Evolutionary conservation across 495 filamentous ascomycete genomes (phyloP).

Genomic region (Xylaria flabelliformis): DNA sequence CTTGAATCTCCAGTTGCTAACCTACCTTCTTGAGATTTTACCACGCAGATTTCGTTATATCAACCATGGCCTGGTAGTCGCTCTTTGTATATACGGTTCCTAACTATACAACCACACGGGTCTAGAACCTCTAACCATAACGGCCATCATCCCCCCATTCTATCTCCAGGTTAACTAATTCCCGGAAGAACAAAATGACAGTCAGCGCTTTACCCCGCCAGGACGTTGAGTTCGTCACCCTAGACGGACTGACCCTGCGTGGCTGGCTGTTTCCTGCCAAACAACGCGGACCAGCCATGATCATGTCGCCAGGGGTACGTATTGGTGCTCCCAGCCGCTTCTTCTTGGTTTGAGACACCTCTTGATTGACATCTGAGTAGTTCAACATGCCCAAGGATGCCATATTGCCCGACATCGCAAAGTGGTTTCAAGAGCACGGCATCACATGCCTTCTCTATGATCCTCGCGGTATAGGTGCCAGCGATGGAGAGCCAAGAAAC

Average conservation of each 20-base stretch:
- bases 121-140: not conserved
- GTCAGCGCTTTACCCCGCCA: not conserved
- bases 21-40: not conserved
- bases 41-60: not conserved
- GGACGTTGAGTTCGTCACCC: not conserved
- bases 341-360: not conserved
- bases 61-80: not conserved
- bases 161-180: not conserved
- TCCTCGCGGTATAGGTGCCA: not conserved
- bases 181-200: not conserved
- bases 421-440: not conserved
- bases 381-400: constrained; percentile 12
- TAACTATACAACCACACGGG: not conserved
- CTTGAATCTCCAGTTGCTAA: not conserved
- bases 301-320: constrained; percentile 4
- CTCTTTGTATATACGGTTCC: not conserved
- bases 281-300: constrained; percentile 3
- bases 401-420: not conserved
- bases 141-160: not conserved
- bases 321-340: not conserved
- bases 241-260: not conserved
- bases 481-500: constrained; percentile 7
- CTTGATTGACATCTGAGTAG: not conserved
- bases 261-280: not conserved
- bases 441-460: not conserved